phyloP scores from a whole-genome alignment of 1,284 basidiomycete species.

The Pterulicium gracile region DNA sequence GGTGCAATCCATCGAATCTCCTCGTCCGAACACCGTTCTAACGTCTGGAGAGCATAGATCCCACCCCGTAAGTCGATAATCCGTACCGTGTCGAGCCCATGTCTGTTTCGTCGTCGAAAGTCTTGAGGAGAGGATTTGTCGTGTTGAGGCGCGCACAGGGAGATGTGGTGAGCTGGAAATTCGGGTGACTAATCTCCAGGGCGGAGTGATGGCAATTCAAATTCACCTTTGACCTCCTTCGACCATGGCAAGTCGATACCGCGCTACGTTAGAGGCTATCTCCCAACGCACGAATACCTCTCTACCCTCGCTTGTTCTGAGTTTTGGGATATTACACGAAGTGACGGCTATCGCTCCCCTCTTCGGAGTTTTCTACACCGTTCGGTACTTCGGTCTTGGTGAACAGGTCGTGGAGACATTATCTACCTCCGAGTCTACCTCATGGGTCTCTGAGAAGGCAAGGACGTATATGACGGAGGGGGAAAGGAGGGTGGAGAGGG shows the following conservation, averaged over 20 bases:
- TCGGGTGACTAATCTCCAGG: too few relatives aligned
- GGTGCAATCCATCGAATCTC: slow-evolving; percentile 25
- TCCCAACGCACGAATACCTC: slow-evolving; percentile 61
- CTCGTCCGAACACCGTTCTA: slow-evolving; percentile 11
- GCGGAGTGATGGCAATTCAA: too few relatives aligned
- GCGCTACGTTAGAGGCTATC: slow-evolving; percentile 41
- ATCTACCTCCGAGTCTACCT: slow-evolving; percentile 10
- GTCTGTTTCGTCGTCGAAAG: slow-evolving; percentile 35
- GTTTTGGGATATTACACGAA: slow-evolving; percentile 83
- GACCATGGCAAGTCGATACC: slow-evolving; percentile 15
- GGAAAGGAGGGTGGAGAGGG: slow-evolving; percentile 54
- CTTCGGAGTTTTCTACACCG: slow-evolving; percentile 63
- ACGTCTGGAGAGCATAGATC: slow-evolving; percentile 11
- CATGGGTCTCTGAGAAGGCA: slow-evolving; percentile 30
- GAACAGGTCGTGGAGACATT: slow-evolving; percentile 44
- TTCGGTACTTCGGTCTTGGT: slow-evolving; percentile 63
- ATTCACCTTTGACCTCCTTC: slow-evolving; percentile 7
- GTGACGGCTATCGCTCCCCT: slow-evolving; percentile 77
- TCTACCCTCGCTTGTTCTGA: slow-evolving; percentile 65
- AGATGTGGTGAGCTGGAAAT: too few relatives aligned
- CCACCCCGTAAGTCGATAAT: slow-evolving; percentile 18
- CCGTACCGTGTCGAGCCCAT: slow-evolving; percentile 75
- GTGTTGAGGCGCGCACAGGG: slow-evolving; percentile 70
- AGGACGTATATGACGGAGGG: slow-evolving; percentile 66
- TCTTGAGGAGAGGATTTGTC: slow-evolving; percentile 31